Evolutionary conservation across 306 rosid species (phyloP), one percentile per base, ranked within the genome.

Genomic region (Gleditsia sinensis): DNA sequence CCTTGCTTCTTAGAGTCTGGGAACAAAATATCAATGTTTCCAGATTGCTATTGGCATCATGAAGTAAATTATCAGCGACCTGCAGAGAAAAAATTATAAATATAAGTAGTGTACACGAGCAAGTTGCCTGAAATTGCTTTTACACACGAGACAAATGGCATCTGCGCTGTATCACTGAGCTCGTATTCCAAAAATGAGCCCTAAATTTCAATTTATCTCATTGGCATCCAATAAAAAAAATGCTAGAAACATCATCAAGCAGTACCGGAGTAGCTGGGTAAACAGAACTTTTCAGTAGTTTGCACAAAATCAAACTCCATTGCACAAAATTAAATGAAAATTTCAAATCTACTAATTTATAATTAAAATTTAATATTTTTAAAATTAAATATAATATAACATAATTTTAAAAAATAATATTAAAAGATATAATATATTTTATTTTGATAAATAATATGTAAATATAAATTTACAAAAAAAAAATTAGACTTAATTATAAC

Each of bases 31-130:
- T n/a, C n/a, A n/a, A n/a, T n/a, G n/a, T n/a, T n/a, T n/a, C n/a
- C n/a, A 83, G 82, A 86, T 93, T 93, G 87, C 98, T 93, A 20
- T 87, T 86, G 40, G 98, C 78, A 75, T 93, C 97, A 16, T 93
- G 98, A 83, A 93, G 98, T 82, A 93, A 87, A 76, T 93, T 86
- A 82, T 93, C 98, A 72, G 97, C 98, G 83, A 93, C 98, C 98
- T 93, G 77, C 78, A 71, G 36, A 46, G 2, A 13, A 59, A 51
- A 59, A 56, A 13, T 25, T 63, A 37, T 36, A 16, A 71, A 57
- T 55, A 57, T 13, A 7, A 9, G 36, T 12, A 10, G 55, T 2
- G 24, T n/a, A 61, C 20, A 50, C 25, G 0, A 74, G 61, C 79
- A 74, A 40, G n/a, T 32, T 8, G 43, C 30, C 39, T 51, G 16